Evolutionary conservation across 306 rosid species (phyloP).

Genomic region (Dalbergia oliveri): DNA sequence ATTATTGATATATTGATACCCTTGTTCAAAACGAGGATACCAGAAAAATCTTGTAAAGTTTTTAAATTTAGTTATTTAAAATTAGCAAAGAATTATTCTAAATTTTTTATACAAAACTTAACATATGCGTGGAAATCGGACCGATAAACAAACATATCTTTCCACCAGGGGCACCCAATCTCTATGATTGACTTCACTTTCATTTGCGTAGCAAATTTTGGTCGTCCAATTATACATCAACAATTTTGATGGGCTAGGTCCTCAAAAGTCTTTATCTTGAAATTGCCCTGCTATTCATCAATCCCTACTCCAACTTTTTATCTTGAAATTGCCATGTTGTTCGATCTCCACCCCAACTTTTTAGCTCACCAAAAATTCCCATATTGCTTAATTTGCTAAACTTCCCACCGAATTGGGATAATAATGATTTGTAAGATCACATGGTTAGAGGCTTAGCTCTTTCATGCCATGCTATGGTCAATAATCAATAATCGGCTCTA

Average conservation of each 20-base stretch:
- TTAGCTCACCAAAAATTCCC: neutral
- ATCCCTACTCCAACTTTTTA: conserved; percentile 8
- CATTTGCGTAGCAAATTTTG: conserved; percentile 12
- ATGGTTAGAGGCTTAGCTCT: neutral
- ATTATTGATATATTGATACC: too few relatives aligned
- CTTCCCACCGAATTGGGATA: neutral
- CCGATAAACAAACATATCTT: conserved; percentile 29
- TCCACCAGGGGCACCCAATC: conserved; percentile 38
- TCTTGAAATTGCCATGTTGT: conserved; percentile 19
- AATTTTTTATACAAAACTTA: neutral
- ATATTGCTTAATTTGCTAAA: conserved; percentile 30
- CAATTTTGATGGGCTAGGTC: neutral
- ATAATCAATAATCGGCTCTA: neutral
- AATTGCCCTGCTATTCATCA: conserved; percentile 27
- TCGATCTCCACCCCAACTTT: conserved; percentile 8
- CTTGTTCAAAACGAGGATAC: too few relatives aligned
- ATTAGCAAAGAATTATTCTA: neutral
- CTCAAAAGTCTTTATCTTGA: conserved; percentile 4
- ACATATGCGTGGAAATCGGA: neutral
- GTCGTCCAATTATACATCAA: conserved; percentile 19
- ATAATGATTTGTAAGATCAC: neutral
- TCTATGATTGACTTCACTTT: conserved; percentile 40
- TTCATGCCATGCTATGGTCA: neutral
- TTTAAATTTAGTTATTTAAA: neutral
- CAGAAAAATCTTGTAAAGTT: neutral